phyloP scores from a whole-genome alignment of 2,329 filamentous ascomycete species.

The Phialocephala subalpina region DNA sequence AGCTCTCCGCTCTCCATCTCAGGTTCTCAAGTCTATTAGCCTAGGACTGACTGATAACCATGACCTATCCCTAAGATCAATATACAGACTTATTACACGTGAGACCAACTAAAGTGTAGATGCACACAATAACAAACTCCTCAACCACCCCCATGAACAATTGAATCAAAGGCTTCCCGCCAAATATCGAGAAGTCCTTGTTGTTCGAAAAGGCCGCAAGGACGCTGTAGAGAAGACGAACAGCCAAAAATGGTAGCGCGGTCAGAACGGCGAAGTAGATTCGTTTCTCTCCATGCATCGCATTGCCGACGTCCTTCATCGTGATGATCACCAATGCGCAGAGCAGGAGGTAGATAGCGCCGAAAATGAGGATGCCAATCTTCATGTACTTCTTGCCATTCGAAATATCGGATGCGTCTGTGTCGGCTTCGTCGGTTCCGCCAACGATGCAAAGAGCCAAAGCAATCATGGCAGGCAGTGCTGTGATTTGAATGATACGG shows the following conservation, averaged over 20 bases:
- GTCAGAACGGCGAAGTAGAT: constrained; percentile 41
- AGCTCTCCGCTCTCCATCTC: too few species aligned
- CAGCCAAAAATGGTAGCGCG: constrained; percentile 43
- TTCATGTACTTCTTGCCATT: constrained; percentile 36
- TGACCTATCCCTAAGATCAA: background rate
- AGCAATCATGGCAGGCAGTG: constrained; percentile 39
- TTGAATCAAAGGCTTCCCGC: constrained; percentile 39
- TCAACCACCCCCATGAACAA: constrained; percentile 44
- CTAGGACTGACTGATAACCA: too few species aligned
- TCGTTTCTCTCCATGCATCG: constrained; percentile 41
- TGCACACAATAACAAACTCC: constrained; percentile 43
- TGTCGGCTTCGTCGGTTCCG: constrained; percentile 34
- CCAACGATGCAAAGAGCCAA: constrained; percentile 43
- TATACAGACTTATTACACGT: constrained; percentile 14
- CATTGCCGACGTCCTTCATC: constrained; percentile 35
- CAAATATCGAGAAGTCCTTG: constrained; percentile 35
- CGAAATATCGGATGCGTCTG: constrained; percentile 30
- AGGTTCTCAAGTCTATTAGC: too few species aligned
- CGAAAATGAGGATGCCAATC: constrained; percentile 40
- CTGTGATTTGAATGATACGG: constrained; percentile 39
- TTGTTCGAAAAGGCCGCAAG: constrained; percentile 40
- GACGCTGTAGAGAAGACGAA: constrained; percentile 44
- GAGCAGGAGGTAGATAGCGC: constrained; percentile 40
- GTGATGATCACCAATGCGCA: constrained; percentile 34
- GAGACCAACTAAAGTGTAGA: constrained; percentile 39